Conservation (phyloP, 352 stramenopile genomes). For the Globisporangium nunn region DNA sequence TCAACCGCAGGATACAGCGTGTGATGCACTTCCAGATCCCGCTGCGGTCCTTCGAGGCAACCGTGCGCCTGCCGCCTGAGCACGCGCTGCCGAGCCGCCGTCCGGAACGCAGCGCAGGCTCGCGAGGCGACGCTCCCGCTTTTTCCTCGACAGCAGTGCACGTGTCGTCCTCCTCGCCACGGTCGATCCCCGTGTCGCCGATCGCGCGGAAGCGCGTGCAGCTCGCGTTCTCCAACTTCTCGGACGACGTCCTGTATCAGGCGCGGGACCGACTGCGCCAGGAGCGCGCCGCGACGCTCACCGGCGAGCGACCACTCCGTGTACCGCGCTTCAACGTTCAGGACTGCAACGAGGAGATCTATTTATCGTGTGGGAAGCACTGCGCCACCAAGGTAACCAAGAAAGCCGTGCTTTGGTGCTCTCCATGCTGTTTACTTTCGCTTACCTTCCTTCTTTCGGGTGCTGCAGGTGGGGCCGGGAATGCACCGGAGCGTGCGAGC, state of each 20-base stretch:
- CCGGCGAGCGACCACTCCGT: slow-evolving; percentile 37
- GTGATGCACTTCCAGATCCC: slow-evolving; percentile 88
- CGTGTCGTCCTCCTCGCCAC: slow-evolving; percentile 47
- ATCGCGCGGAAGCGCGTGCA: slow-evolving; percentile 63
- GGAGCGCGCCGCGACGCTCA: slow-evolving; percentile 66
- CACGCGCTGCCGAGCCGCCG: slow-evolving; percentile 1
- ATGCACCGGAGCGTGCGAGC: slow-evolving; percentile 79
- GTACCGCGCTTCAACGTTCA: slow-evolving; percentile 73
- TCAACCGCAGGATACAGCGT: slow-evolving; percentile 81
- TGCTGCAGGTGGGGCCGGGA: slow-evolving; percentile 29
- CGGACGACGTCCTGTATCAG: slow-evolving; percentile 80
- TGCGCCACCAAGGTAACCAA: slow-evolving; percentile 66
- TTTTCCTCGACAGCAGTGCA: slow-evolving; percentile 5
- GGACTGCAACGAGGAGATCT: slow-evolving; percentile 82
- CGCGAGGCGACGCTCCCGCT: background rate
- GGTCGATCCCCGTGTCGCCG: slow-evolving; percentile 82
- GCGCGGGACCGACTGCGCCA: slow-evolving; percentile 67
- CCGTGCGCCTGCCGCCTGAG: slow-evolving; percentile 55
- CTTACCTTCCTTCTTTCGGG: background rate
- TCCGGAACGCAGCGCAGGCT: background rate
- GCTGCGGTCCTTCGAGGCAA: slow-evolving; percentile 78
- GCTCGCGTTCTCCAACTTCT: slow-evolving; percentile 76
- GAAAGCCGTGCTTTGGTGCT: background rate
- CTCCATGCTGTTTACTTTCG: background rate
- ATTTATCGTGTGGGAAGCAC: slow-evolving; percentile 78